Percentiles rank a stretch among this genome's conserved stretches.
phyloP scores from a whole-genome alignment of 805 yeast species.

The Saccharomycopsis sp. region DNA sequence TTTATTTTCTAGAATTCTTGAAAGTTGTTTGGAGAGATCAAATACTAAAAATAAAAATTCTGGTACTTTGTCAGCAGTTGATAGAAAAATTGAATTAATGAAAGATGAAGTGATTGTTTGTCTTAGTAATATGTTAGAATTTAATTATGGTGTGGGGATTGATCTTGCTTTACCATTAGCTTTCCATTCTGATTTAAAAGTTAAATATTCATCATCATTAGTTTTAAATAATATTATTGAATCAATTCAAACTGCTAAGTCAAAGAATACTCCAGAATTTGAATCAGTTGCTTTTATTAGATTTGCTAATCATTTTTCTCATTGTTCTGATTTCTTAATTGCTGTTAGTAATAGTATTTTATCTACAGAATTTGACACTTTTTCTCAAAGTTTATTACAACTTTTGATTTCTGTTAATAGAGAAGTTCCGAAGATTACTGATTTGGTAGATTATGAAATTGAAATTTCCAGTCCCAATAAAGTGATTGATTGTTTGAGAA shows the following conservation, averaged over 20 bases:
- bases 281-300: constrained; percentile 22
- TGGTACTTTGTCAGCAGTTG: constrained; percentile 19
- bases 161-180: constrained; percentile 71
- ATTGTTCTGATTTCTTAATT: constrained; percentile 34
- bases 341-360: constrained; percentile 22
- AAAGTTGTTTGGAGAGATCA: constrained; percentile 25
- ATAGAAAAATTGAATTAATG: constrained; percentile 46
- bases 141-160: constrained; percentile 70
- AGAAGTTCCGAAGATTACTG: constrained; percentile 9
- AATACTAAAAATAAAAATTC: constrained; percentile 4
- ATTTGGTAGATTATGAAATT: constrained; percentile 19
- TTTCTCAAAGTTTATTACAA: constrained; percentile 9
- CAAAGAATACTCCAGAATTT: constrained; percentile 19
- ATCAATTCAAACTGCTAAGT: constrained; percentile 21
- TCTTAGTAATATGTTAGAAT: constrained; percentile 56
- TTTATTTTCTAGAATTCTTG: constrained; percentile 36
- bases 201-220: constrained; percentile 63
- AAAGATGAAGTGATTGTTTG: constrained; percentile 56
- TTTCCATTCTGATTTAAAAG: constrained; percentile 53
- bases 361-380: constrained; percentile 9
- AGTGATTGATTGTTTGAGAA: constrained; percentile 48
- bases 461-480: constrained; percentile 9
- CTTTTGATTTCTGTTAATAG: constrained; percentile 3
- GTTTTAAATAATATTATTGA: constrained; percentile 62
- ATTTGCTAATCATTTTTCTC: constrained; percentile 25